phyloP scores from a whole-genome alignment of 768 basidiomycete species.

The Coprinopsis marcescibilis region DNA sequence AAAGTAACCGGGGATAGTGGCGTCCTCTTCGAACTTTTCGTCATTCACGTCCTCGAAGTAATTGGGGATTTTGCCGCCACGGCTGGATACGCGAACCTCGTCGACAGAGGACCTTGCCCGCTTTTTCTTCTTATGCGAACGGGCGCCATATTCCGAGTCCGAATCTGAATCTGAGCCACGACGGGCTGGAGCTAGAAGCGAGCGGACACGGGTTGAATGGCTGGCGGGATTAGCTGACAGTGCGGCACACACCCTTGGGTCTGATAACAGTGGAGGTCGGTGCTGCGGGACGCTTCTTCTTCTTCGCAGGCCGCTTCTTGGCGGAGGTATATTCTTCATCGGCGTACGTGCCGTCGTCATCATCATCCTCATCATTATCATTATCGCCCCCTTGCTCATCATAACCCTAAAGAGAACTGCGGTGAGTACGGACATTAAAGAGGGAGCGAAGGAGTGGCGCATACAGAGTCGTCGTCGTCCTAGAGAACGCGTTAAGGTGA shows the following conservation, averaged over 20 bases:
- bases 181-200: slow-evolving; percentile 38
- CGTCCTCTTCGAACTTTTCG: slow-evolving; percentile 64
- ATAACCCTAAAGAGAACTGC: slow-evolving; percentile 32
- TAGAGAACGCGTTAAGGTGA: slow-evolving; percentile 18
- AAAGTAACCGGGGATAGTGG: slow-evolving; percentile 52
- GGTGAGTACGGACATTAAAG: slow-evolving; percentile 16
- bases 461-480: slow-evolving; percentile 58
- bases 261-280: slow-evolving; percentile 41
- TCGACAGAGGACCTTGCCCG: slow-evolving; percentile 50
- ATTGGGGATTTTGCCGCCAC: slow-evolving; percentile 76
- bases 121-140: slow-evolving; percentile 81
- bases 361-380: slow-evolving; percentile 56
- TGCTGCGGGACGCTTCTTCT: slow-evolving; percentile 55
- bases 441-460: slow-evolving; percentile 22
- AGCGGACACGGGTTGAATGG: slow-evolving; percentile 14
- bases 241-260: slow-evolving; percentile 47
- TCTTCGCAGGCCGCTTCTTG: slow-evolving; percentile 56
- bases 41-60: slow-evolving; percentile 80
- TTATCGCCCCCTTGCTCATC: slow-evolving; percentile 55
- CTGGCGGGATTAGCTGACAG: slow-evolving; percentile 11
- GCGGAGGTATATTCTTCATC: slow-evolving; percentile 64
- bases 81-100: slow-evolving; percentile 73
- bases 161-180: slow-evolving; percentile 65
- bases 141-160: slow-evolving; percentile 82
- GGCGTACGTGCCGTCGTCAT: slow-evolving; percentile 73